phyloP scores from a whole-genome alignment of 805 yeast species.

The Teunomyces funiuensis region DNA sequence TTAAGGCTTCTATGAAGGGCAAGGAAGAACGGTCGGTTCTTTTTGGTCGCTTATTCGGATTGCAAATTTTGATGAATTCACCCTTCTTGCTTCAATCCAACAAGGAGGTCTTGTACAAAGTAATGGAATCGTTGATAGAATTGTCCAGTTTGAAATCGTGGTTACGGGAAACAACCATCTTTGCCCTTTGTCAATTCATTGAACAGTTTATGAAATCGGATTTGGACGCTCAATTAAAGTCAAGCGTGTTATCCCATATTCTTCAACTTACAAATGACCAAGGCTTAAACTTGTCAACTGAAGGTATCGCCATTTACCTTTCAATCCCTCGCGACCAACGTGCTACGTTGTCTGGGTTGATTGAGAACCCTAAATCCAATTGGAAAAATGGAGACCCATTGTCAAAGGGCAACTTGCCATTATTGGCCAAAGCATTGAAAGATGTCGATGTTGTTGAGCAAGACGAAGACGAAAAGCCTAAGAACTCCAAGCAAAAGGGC shows the following conservation, averaged over 20 bases:
- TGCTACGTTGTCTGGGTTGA: slow-evolving; percentile 8
- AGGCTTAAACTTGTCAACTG: slow-evolving; percentile 65
- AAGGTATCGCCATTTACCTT: slow-evolving; percentile 75
- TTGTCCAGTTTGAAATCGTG: slow-evolving; percentile 70
- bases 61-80: slow-evolving; percentile 66
- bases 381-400: slow-evolving; percentile 82
- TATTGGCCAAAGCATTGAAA: slow-evolving; percentile 61
- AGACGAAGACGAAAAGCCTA: slow-evolving; percentile 23
- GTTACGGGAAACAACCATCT: slow-evolving; percentile 81
- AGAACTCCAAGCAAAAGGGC: slow-evolving; percentile 52
- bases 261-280: slow-evolving; percentile 48
- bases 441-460: slow-evolving; percentile 48
- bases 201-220: slow-evolving; percentile 7
- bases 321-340: slow-evolving; percentile 41
- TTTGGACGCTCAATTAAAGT: slow-evolving; percentile 17
- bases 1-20: slow-evolving; percentile 56
- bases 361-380: slow-evolving; percentile 20
- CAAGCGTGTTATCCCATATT: slow-evolving; percentile 24
- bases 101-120: slow-evolving; percentile 32
- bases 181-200: slow-evolving; percentile 60
- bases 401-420: slow-evolving; percentile 61
- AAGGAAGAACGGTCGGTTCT: slow-evolving; percentile 76
- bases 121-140: slow-evolving; percentile 50
- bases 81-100: slow-evolving; percentile 19
- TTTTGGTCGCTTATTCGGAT: slow-evolving; percentile 84